A percentile compares a stretch with the other conserved stretches of the same genome.
Evolutionary conservation across 768 basidiomycete species (phyloP).

Genomic region (Leccinum sublutescens): DNA sequence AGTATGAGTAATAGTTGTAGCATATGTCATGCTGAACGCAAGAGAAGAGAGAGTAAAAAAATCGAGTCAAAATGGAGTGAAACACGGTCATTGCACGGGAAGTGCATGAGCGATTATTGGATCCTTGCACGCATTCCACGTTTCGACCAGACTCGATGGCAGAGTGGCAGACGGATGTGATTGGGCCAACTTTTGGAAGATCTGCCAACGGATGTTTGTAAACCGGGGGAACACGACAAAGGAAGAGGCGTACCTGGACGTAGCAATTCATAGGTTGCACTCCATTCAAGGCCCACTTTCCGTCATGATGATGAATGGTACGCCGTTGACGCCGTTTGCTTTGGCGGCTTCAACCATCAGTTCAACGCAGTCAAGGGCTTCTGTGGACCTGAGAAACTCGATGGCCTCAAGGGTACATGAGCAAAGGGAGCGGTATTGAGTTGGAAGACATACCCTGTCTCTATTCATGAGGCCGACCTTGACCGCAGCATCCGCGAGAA

Average conservation of each 20-base stretch:
- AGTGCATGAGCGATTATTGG: slow-evolving; percentile 17
- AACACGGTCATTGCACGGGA: slow-evolving; percentile 21
- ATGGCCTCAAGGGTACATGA: slow-evolving; percentile 29
- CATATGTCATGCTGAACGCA: slow-evolving; percentile 13
- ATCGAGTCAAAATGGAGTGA: not conserved
- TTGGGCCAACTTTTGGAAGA: slow-evolving; percentile 33
- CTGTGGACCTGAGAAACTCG: slow-evolving; percentile 42
- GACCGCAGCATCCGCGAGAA: slow-evolving; percentile 39
- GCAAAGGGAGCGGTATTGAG: not conserved
- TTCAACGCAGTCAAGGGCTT: slow-evolving; percentile 39
- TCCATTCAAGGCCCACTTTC: slow-evolving; percentile 45
- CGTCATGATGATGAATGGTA: slow-evolving; percentile 52
- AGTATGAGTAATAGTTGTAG: not conserved
- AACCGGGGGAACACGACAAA: not conserved
- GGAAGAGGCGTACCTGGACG: slow-evolving; percentile 30
- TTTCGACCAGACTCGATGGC: slow-evolving; percentile 1
- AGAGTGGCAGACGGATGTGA: slow-evolving; percentile 4
- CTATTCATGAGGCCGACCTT: slow-evolving; percentile 40
- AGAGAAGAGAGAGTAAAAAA: not conserved
- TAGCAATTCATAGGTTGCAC: slow-evolving; percentile 43
- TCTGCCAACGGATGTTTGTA: slow-evolving; percentile 1
- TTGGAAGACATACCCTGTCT: slow-evolving; percentile 31
- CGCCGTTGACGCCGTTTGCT: slow-evolving; percentile 46
- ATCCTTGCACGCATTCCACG: slow-evolving; percentile 25
- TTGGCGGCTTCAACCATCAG: slow-evolving; percentile 40